These are phyloP conservation scores for Skeletonema marinoi DNA, from an alignment of 108 stramenopile species.

Conservation along the genomic window DNA sequence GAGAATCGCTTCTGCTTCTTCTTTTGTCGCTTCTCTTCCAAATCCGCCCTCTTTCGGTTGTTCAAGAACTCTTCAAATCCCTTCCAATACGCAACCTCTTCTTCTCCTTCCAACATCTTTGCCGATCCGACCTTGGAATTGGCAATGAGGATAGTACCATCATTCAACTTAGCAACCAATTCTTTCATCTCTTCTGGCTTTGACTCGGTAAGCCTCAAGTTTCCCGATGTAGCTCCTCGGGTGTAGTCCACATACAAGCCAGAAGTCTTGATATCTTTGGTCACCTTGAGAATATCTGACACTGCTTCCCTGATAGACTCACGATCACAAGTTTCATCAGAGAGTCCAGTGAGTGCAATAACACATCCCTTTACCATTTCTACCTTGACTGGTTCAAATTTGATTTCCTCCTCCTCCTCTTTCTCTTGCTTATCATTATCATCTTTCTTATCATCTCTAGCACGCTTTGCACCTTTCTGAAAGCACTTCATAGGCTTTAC, in stretches of 20 bases:
- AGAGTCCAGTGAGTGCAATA: slow-evolving; percentile 70
- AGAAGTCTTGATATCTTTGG: slow-evolving; percentile 64
- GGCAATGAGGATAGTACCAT: slow-evolving; percentile 66
- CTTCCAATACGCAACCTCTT: slow-evolving; percentile 84
- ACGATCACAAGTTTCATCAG: slow-evolving; percentile 65
- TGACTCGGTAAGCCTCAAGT: slow-evolving; percentile 72
- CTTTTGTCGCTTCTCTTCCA: slow-evolving; percentile 54
- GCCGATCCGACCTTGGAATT: slow-evolving; percentile 67
- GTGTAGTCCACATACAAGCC: slow-evolving; percentile 86
- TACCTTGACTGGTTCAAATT: slow-evolving; percentile 54
- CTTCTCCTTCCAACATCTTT: slow-evolving; percentile 77
- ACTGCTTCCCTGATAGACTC: slow-evolving; percentile 77
- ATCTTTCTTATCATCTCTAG: slow-evolving; percentile 8
- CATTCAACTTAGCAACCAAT: slow-evolving; percentile 61
- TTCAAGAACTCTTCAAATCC: slow-evolving; percentile 79
- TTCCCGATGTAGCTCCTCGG: slow-evolving; percentile 69
- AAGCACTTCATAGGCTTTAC: slow-evolving; percentile 33
- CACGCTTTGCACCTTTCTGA: slow-evolving; percentile 7
- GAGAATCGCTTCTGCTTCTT: slow-evolving; percentile 22
- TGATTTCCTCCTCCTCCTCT: slow-evolving; percentile 28
- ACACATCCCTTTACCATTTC: slow-evolving; percentile 88
- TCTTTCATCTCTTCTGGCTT: slow-evolving; percentile 54
- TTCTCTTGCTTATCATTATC: slow-evolving; percentile 17
- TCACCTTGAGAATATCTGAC: slow-evolving; percentile 53
- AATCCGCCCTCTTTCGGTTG: slow-evolving; percentile 59